Evolutionary conservation across 2,329 filamentous ascomycete species (phyloP), one percentile per base, ranked within the genome.

Genomic region (Trichophyton equinum): DNA sequence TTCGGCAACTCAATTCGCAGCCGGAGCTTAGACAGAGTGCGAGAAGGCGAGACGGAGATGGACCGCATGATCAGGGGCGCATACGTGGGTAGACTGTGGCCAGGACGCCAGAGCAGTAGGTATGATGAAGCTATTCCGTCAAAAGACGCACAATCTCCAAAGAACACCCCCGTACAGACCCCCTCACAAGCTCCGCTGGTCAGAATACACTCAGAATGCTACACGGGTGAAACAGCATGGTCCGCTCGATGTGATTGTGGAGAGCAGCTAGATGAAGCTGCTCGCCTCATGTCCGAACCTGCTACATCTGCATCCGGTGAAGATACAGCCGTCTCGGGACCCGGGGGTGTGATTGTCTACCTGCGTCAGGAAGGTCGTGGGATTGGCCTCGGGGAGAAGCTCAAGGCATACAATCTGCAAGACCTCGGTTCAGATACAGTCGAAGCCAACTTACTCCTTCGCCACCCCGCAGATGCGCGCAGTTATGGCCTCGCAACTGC

Each of bases 141-240:
- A 30, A n/a, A 15, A 8, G 27, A 22, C 7, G 4, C 49, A 3
- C 9, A 7, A 4, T 7, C 22, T 25, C 22, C 27, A 6, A 30
- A 30, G 6, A 30, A 30, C 27, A 30, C 27, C 27, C 6, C 27
- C 27, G 27, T 30, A 6, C 27, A 30, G 27, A 6, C 6, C 27
- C 27, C 25, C 13, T 44, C 55, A 25, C 42, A 62, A 40, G 71
- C 87, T 0, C 89, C 94, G 0, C 78, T 99, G 44, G 92, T 99
- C 55, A 83, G 94, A 61, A 99, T 99, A 70, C 94, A 99, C 74
- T 95, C 89, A 2, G 94, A 99, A 75, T 99, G 94, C 76, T 99
- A 99, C 74, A 99, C 94, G 0, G 94, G 94, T 62, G 94, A 99
- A 78, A 99, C 94, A 0, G 94, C 95, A 0, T 97, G 94, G 94